A percentile compares a stretch with the other conserved stretches of the same genome.
These are phyloP conservation scores for Plenodomus lindquistii DNA, from an alignment of 2,329 filamentous ascomycete species.

Conservation along the genomic window DNA sequence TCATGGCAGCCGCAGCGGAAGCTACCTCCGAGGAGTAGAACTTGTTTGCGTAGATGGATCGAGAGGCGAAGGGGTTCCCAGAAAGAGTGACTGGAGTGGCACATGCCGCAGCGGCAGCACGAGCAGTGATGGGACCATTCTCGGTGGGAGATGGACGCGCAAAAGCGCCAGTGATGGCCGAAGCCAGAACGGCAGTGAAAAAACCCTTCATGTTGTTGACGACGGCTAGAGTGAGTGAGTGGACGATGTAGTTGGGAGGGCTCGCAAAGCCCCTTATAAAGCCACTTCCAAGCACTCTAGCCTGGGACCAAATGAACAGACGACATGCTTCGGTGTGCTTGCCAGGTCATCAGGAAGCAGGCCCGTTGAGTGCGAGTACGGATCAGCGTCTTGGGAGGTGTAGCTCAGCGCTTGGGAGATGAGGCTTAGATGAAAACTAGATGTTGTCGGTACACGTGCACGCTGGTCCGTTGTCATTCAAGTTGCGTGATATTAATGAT, in stretches of 20 bases:
- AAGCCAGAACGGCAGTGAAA: constrained; percentile 38
- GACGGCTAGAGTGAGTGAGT: constrained; percentile 19
- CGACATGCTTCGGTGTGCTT: neutral
- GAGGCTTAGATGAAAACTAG: constrained; percentile 38
- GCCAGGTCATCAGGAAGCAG: constrained; percentile 39
- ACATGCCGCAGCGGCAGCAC: constrained; percentile 34
- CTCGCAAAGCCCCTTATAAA: constrained; percentile 37
- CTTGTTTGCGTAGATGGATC: constrained; percentile 57
- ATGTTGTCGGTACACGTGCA: constrained; percentile 28
- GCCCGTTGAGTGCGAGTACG: constrained; percentile 38
- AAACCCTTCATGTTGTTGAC: constrained; percentile 42
- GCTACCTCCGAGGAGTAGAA: constrained; percentile 59
- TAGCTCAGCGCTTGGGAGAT: constrained; percentile 27
- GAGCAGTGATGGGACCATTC: constrained; percentile 39
- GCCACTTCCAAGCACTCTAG: neutral
- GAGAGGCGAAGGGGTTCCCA: constrained; percentile 59
- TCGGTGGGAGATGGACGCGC: constrained; percentile 39
- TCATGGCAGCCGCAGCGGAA: constrained; percentile 63
- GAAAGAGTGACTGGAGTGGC: constrained; percentile 44
- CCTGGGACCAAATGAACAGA: neutral
- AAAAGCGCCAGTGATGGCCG: constrained; percentile 40
- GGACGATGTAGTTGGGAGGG: constrained; percentile 19
- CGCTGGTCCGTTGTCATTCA: neutral
- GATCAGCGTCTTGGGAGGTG: constrained; percentile 30
- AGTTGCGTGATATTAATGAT: neutral